phyloP scores from a whole-genome alignment of 1,284 basidiomycete genomes.

The Rhodotorula sp. region DNA sequence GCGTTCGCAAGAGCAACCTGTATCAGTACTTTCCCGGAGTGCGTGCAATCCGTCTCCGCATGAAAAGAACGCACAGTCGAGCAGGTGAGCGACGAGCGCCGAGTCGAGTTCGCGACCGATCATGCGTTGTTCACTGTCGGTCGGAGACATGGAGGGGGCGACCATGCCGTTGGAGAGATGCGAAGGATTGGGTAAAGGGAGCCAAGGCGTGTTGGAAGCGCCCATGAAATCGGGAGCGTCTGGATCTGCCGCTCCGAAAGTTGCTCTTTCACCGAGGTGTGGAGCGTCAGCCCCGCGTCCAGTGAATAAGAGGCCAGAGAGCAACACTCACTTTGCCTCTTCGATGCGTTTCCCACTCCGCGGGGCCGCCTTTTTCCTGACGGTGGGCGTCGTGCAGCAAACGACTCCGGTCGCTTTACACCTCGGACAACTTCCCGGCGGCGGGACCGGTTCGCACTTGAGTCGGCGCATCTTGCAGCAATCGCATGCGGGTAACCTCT shows the following conservation, averaged over 20 bases:
- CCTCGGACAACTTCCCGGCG: conserved; percentile 21
- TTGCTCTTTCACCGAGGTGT: conserved; percentile 1
- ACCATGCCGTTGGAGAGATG: conserved; percentile 8
- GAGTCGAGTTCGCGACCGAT: conserved; percentile 12
- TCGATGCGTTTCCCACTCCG: conserved; percentile 32
- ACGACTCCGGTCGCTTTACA: conserved; percentile 35
- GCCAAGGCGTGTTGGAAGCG: conserved; percentile 29
- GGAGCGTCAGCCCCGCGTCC: too few relatives aligned
- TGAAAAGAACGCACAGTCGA: conserved; percentile 16
- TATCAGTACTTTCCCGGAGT: neutral
- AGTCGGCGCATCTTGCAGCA: conserved; percentile 32
- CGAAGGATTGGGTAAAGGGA: conserved; percentile 3
- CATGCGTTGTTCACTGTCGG: neutral
- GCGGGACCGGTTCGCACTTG: conserved; percentile 29
- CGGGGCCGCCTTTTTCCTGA: conserved; percentile 26
- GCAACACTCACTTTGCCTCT: conserved; percentile 20
- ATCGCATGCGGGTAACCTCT: conserved; percentile 29
- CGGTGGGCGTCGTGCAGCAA: conserved; percentile 26
- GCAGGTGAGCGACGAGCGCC: conserved; percentile 25
- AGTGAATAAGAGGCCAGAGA: neutral
- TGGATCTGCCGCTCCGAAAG: conserved; percentile 30
- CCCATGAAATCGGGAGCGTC: conserved; percentile 20
- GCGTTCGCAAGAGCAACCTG: neutral
- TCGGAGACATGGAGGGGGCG: neutral
- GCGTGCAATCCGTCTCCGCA: too few relatives aligned